These are phyloP conservation scores for Stephanocyclus meneghinianus DNA, from an alignment of 352 stramenopile genomes.

Conservation along the genomic window DNA sequence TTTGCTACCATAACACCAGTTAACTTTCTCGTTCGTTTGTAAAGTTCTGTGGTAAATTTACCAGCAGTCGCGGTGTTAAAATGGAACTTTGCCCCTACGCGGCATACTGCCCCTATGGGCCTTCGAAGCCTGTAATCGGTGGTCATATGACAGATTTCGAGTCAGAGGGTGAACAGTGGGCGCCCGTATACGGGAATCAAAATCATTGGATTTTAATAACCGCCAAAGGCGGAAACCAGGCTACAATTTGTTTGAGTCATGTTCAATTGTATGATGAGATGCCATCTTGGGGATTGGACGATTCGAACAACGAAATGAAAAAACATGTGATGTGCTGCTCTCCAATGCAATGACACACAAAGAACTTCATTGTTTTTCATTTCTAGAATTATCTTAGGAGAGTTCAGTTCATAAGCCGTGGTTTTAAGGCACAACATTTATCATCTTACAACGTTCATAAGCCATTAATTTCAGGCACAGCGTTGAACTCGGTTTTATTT, in stretches of 20 bases:
- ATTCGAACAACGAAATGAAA: constrained; percentile 41
- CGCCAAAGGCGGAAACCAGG: constrained; percentile 19
- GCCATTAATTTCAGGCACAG: neutral
- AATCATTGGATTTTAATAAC: constrained; percentile 53
- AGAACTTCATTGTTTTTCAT: too few species aligned
- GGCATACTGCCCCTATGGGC: constrained; percentile 39
- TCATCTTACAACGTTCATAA: neutral
- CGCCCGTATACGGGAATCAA: constrained; percentile 27
- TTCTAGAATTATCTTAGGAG: too few species aligned
- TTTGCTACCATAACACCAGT: neutral
- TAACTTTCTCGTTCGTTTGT: neutral
- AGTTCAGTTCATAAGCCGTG: neutral
- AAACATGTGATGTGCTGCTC: constrained; percentile 47
- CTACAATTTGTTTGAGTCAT: constrained; percentile 37
- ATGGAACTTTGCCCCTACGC: constrained; percentile 39
- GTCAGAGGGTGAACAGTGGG: constrained; percentile 50
- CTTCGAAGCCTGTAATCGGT: constrained; percentile 14
- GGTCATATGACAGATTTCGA: constrained; percentile 9
- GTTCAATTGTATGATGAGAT: constrained; percentile 28
- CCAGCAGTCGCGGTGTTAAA: neutral
- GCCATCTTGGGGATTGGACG: constrained; percentile 43
- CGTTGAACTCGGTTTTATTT: neutral
- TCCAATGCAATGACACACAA: constrained; percentile 4
- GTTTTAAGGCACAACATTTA: neutral
- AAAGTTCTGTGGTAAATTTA: constrained; percentile 7